phyloP scores from a whole-genome alignment of 2,329 filamentous ascomycete species.

The Penicillium sclerotiorum region DNA sequence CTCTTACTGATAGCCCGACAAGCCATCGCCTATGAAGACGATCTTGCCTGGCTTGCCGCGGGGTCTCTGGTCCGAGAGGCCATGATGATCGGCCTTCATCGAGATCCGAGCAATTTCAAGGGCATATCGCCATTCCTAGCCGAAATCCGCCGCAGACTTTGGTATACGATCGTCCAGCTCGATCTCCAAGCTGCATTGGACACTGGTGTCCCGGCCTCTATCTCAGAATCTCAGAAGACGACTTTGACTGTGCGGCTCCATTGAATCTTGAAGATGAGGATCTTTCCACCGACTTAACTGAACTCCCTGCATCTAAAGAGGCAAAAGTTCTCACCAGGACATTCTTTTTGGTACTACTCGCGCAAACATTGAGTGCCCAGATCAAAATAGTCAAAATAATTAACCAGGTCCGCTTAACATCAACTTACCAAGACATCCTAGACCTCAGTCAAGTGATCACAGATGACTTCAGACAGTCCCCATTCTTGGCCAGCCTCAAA shows the following conservation, averaged over 20 bases:
- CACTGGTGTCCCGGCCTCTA: neutral
- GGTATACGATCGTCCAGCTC: conserved; percentile 3
- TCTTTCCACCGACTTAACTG: neutral
- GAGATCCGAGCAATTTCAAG: conserved; percentile 4
- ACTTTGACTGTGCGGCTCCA: conserved; percentile 6
- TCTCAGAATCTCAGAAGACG: conserved; percentile 4
- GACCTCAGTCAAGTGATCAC: neutral
- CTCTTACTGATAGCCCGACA: conserved; percentile 5
- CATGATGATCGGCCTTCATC: conserved; percentile 9
- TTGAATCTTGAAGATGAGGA: conserved; percentile 12
- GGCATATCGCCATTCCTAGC: conserved; percentile 2
- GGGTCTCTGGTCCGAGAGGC: conserved; percentile 5
- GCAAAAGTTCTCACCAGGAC: neutral
- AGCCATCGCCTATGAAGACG: conserved; percentile 1
- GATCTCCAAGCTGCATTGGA: conserved; percentile 4
- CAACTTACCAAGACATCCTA: conserved; percentile 1
- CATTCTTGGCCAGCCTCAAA: neutral
- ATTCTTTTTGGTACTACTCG: neutral
- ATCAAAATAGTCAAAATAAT: neutral
- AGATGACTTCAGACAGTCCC: neutral
- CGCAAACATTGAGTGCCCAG: neutral
- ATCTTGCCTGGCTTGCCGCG: conserved; percentile 1
- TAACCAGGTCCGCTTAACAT: neutral
- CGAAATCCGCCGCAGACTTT: conserved; percentile 3
- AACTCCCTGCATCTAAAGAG: neutral